Conservation (phyloP, 208 protist genomes). For the Trypanosomatidae sp. region DNA sequence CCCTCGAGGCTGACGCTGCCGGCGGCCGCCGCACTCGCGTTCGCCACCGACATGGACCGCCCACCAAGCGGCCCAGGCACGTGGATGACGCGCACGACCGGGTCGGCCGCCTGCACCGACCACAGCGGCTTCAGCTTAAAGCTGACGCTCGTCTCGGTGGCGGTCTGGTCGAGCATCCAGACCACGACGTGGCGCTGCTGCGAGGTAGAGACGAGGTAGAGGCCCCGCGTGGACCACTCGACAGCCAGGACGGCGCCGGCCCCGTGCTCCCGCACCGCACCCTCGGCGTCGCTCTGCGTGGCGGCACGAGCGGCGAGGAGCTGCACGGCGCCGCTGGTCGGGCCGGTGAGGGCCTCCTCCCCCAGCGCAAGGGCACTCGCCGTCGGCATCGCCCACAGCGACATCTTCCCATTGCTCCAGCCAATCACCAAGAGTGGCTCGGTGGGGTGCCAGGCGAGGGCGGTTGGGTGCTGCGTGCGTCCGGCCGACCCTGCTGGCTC, state of each 20-base stretch:
- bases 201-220: constrained; percentile 69
- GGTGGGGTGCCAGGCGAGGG: constrained; percentile 89
- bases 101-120: constrained; percentile 51
- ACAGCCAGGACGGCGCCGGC: constrained; percentile 44
- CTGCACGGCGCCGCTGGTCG: constrained; percentile 30
- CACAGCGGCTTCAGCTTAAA: constrained; percentile 61
- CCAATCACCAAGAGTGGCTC: constrained; percentile 74
- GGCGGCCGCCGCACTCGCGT: no score
- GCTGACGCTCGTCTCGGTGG: constrained; percentile 28
- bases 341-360: constrained; percentile 11
- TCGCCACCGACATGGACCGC: no score
- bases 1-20: no score
- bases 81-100: constrained; percentile 47
- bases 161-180: constrained; percentile 67
- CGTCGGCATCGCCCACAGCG: constrained; percentile 56
- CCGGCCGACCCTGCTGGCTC: constrained; percentile 27
- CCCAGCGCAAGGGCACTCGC: constrained; percentile 31
- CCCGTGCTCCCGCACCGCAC: constrained; percentile 56
- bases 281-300: constrained; percentile 48
- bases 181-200: constrained; percentile 51
- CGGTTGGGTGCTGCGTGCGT: constrained; percentile 32
- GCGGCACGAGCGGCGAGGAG: constrained; percentile 38
- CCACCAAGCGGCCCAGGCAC: constrained; percentile 24
- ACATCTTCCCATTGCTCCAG: constrained; percentile 83
- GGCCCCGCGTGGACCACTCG: constrained; percentile 60